A percentile compares a stretch with the other conserved stretches of the same genome.
phyloP scores from a whole-genome alignment of 2,329 filamentous ascomycete genomes.

The Diaporthe caulivora region DNA sequence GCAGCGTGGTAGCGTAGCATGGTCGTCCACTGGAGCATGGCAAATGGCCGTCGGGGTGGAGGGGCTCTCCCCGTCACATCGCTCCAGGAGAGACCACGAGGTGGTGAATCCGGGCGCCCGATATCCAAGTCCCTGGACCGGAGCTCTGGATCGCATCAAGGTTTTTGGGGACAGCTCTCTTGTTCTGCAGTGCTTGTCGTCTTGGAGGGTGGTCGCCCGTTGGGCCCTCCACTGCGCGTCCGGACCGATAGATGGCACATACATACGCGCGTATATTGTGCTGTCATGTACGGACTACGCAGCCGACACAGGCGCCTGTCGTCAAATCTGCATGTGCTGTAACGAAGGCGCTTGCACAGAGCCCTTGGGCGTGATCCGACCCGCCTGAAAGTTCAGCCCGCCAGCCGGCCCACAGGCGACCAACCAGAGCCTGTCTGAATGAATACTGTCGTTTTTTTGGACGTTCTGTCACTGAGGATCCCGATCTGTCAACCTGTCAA shows the following conservation, averaged over 20 bases:
- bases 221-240: background rate
- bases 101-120: slow-evolving; percentile 8
- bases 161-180: slow-evolving; percentile 13
- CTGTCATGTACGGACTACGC: too few species aligned
- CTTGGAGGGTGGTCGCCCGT: background rate
- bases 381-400: slow-evolving; percentile 30
- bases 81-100: slow-evolving; percentile 13
- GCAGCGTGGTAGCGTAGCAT: background rate
- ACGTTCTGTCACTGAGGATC: background rate
- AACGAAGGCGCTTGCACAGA: slow-evolving; percentile 19
- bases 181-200: background rate
- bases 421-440: background rate
- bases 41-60: background rate
- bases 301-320: background rate
- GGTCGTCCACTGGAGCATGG: background rate
- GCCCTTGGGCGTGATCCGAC: slow-evolving; percentile 13
- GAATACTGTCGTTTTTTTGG: background rate
- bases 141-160: slow-evolving; percentile 16
- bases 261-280: background rate
- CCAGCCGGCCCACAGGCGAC: slow-evolving; percentile 17
- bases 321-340: slow-evolving; percentile 24
- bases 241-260: background rate
- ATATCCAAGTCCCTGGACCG: slow-evolving; percentile 29
- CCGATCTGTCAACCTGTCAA: background rate
- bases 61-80: slow-evolving; percentile 28